phyloP scores from a whole-genome alignment of 129 eudicot genomes.

The Lactuca sativa region DNA sequence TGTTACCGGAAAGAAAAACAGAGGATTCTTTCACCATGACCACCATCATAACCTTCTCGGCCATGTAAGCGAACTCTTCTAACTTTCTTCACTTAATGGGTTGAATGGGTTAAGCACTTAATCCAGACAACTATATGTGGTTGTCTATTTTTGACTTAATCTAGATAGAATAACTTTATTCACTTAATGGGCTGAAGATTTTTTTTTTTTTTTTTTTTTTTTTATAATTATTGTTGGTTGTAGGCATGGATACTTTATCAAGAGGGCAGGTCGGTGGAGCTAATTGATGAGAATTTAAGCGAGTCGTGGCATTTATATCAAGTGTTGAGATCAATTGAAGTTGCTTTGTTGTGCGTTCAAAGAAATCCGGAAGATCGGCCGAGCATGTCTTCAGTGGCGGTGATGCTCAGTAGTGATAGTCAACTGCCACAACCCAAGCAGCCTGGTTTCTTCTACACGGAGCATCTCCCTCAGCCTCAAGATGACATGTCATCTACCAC shows the following conservation, averaged over 20 bases:
- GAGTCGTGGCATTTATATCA: conserved; percentile 31
- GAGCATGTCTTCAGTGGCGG: conserved; percentile 45
- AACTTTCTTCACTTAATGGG: too few species aligned
- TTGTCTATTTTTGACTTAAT: conserved; percentile 6
- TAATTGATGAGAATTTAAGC: conserved; percentile 29
- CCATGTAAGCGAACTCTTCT: conserved; percentile 29
- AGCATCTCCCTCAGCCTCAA: conserved; percentile 35
- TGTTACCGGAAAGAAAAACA: conserved; percentile 42
- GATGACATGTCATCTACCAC: conserved; percentile 29
- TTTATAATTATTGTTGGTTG: not conserved
- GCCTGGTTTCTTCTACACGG: conserved; percentile 52
- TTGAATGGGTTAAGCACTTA: too few species aligned
- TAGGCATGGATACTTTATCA: conserved; percentile 52
- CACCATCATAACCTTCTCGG: conserved; percentile 54
- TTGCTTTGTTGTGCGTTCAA: conserved; percentile 52
- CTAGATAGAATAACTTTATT: too few species aligned
- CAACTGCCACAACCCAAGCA: conserved; percentile 40
- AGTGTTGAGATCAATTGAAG: conserved; percentile 41
- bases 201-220: not conserved
- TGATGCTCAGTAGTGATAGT: conserved; percentile 39
- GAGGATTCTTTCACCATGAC: conserved; percentile 46
- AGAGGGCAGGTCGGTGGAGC: conserved; percentile 45
- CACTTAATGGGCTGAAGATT: too few species aligned
- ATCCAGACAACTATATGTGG: not conserved
- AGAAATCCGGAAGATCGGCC: conserved; percentile 52